Percentiles rank a stretch among this genome's conserved stretches.
These are phyloP conservation scores for Panaeolus papilionaceus DNA, from an alignment of 768 basidiomycete species.

Conservation along the genomic window DNA sequence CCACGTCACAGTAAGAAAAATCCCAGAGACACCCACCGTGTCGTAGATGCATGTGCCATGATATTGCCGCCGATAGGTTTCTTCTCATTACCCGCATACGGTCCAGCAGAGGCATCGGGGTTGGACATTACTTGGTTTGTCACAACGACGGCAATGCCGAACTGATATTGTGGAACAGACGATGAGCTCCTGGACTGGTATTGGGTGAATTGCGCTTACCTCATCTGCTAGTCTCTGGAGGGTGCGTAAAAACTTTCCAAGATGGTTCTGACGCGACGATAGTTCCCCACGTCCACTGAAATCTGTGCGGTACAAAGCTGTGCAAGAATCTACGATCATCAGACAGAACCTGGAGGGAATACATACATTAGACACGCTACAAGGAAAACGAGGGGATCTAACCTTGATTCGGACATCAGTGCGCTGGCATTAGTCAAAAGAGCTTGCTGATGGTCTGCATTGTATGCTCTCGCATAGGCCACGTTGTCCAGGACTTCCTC, in stretches of 20 bases:
- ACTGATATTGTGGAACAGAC: conserved; percentile 53
- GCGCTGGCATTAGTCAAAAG: conserved; percentile 92
- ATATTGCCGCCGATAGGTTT: conserved; percentile 99
- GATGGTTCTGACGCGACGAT: conserved; percentile 92
- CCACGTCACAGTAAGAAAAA: conserved; percentile 16
- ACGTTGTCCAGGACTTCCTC: conserved; percentile 99
- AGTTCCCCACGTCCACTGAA: conserved; percentile 96
- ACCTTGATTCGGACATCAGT: conserved; percentile 99
- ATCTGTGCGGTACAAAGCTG: conserved; percentile 93
- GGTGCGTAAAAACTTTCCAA: conserved; percentile 94
- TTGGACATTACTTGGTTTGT: conserved; percentile 99
- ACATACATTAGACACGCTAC: conserved; percentile 12
- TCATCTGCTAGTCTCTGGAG: conserved; percentile 95
- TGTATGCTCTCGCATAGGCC: conserved; percentile 97
- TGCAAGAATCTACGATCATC: conserved; percentile 96
- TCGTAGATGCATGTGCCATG: conserved; percentile 98
- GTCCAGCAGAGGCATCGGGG: conserved; percentile 91
- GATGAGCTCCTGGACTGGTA: conserved; percentile 18
- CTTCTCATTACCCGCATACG: conserved; percentile 90
- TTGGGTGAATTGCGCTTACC: conserved; percentile 49
- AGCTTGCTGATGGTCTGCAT: conserved; percentile 95
- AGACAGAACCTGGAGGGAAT: conserved; percentile 80
- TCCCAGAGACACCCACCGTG: conserved; percentile 60
- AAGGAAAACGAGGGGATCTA: conserved; percentile 23
- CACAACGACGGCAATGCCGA: conserved; percentile 96